Evolutionary conservation across 148 eudicot genomes (phyloP).

Genomic region (Rhododendron mucronatum): DNA sequence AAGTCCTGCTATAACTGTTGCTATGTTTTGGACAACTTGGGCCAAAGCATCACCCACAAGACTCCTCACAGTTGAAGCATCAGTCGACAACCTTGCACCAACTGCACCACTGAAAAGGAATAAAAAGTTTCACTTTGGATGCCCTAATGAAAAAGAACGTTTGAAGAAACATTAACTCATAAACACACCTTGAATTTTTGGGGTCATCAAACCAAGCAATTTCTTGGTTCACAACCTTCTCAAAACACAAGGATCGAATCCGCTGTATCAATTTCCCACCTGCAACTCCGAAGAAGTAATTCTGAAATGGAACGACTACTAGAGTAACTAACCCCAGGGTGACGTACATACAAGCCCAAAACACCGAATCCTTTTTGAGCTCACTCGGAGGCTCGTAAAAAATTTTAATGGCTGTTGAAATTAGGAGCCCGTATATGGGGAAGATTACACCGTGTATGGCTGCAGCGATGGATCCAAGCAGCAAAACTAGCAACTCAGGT

Average conservation of each 20-base stretch:
- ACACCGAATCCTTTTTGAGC: conserved; percentile 46
- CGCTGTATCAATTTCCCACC: conserved; percentile 72
- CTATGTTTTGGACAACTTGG: conserved; percentile 53
- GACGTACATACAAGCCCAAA: conserved; percentile 56
- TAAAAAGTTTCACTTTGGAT: neutral
- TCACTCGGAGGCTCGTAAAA: conserved; percentile 49
- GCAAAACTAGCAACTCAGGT: conserved; percentile 56
- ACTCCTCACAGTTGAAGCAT: conserved; percentile 70
- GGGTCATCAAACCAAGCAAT: conserved; percentile 88
- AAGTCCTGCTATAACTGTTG: conserved; percentile 58
- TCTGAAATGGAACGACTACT: conserved; percentile 53
- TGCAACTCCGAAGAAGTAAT: conserved; percentile 65
- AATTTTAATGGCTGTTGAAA: conserved; percentile 55
- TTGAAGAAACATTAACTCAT: neutral
- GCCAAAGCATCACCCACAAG: conserved; percentile 85
- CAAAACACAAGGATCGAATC: conserved; percentile 60
- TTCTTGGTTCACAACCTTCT: conserved; percentile 76
- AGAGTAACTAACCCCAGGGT: conserved; percentile 33
- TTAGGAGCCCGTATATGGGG: conserved; percentile 59
- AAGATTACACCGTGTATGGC: conserved; percentile 51
- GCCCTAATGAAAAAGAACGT: neutral
- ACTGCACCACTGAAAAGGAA: conserved; percentile 66
- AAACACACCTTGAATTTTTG: conserved; percentile 60
- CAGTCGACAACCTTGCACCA: conserved; percentile 80
- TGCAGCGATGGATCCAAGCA: conserved; percentile 66